Percentiles rank a stretch among this genome's conserved stretches.
These are phyloP conservation scores for Harringtonia lauricola DNA, from an alignment of 2,329 filamentous ascomycete species.

Conservation along the genomic window DNA sequence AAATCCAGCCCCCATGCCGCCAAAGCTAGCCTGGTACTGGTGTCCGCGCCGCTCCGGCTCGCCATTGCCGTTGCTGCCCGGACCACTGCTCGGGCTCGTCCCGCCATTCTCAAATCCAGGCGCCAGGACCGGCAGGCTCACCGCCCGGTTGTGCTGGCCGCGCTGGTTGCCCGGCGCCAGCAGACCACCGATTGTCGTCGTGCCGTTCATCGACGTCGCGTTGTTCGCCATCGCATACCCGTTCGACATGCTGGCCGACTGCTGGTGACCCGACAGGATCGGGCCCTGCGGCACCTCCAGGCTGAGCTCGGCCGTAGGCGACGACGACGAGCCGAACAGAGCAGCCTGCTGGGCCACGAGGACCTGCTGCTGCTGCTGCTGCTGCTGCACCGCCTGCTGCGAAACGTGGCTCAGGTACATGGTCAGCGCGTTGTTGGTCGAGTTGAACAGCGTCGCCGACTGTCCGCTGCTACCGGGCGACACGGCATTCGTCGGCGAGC, in stretches of 20 bases:
- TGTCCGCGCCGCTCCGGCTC: slow-evolving; percentile 51
- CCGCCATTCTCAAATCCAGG: slow-evolving; percentile 52
- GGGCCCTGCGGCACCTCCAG: slow-evolving; percentile 50
- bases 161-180: slow-evolving; percentile 58
- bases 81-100: slow-evolving; percentile 36
- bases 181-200: slow-evolving; percentile 65
- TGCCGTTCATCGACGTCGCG: slow-evolving; percentile 34
- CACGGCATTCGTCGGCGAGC: slow-evolving; percentile 38
- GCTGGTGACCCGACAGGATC: slow-evolving; percentile 47
- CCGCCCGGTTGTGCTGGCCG: slow-evolving; percentile 64
- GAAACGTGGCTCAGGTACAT: slow-evolving; percentile 84
- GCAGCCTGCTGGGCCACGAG: slow-evolving; percentile 68
- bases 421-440: slow-evolving; percentile 77
- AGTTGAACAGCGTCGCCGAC: slow-evolving; percentile 65
- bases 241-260: slow-evolving; percentile 56
- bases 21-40: slow-evolving; percentile 54
- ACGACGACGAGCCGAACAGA: slow-evolving; percentile 64
- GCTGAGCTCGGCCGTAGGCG: slow-evolving; percentile 43
- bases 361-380: slow-evolving; percentile 61
- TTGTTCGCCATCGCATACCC: slow-evolving; percentile 44
- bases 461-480: slow-evolving; percentile 24
- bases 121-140: slow-evolving; percentile 69
- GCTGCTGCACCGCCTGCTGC: slow-evolving; percentile 61
- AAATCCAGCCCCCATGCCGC: slow-evolving; percentile 47
- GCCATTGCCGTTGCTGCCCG: slow-evolving; percentile 29